A percentile compares a stretch with the other conserved stretches of the same genome.
Evolutionary conservation across 352 stramenopile species (phyloP).

Genomic region (Pythium oligandrum): DNA sequence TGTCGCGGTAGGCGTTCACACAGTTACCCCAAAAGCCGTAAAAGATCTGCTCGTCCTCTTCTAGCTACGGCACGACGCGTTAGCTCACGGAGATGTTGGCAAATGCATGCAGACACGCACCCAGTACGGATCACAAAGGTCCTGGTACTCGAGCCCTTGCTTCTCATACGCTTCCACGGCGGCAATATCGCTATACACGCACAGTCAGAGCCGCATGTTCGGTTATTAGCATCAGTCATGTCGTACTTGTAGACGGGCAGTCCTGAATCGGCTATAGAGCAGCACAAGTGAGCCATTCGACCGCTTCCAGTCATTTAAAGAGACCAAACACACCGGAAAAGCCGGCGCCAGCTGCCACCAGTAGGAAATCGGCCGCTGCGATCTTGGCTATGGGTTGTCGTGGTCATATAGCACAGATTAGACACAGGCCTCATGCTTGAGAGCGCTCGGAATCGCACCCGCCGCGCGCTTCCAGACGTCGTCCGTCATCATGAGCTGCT

Average conservation of each 20-base stretch:
- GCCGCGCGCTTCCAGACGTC: conserved; percentile 5
- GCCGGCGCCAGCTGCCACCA: conserved; percentile 84
- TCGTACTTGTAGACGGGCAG: conserved; percentile 85
- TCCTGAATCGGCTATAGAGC: conserved; percentile 61
- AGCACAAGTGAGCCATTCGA: conserved; percentile 3
- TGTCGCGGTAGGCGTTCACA: conserved; percentile 81
- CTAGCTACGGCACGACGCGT: conserved; percentile 25
- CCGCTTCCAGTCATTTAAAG: not conserved
- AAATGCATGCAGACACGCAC: conserved; percentile 13
- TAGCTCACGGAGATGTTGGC: too few species aligned
- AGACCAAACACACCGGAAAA: conserved; percentile 60
- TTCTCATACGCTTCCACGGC: conserved; percentile 74
- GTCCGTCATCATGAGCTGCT: not conserved
- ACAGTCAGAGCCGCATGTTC: not conserved
- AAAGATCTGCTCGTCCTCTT: conserved; percentile 79
- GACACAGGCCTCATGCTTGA: too few species aligned
- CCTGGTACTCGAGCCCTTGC: conserved; percentile 82
- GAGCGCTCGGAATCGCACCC: conserved; percentile 1
- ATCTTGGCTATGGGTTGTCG: conserved; percentile 45
- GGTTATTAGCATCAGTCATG: not conserved
- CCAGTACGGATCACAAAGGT: conserved; percentile 86
- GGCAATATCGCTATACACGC: conserved; percentile 66
- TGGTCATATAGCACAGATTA: not conserved
- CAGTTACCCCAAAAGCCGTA: conserved; percentile 92
- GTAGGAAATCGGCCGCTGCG: conserved; percentile 70